phyloP scores from a whole-genome alignment of 2,329 filamentous ascomycete species.

The Diaporthe amygdali region DNA sequence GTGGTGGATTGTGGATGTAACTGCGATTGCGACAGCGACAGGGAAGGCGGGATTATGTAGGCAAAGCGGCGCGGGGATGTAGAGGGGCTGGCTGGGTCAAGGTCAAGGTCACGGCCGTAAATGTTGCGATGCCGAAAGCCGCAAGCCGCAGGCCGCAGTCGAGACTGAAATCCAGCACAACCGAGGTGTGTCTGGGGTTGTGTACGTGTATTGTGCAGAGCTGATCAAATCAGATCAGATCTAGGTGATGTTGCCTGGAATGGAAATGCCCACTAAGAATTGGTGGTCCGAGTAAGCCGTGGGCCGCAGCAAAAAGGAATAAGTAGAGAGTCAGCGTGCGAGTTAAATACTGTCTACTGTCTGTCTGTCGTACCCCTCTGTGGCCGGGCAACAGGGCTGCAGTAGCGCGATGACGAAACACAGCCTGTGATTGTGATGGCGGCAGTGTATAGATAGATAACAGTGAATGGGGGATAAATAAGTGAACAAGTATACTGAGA shows the following conservation, averaged over 20 bases:
- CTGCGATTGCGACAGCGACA: neutral
- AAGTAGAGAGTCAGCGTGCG: neutral
- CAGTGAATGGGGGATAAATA: too few relatives aligned
- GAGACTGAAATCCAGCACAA: neutral
- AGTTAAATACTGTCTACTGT: too few relatives aligned
- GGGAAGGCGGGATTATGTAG: constrained; percentile 6
- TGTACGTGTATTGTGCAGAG: neutral
- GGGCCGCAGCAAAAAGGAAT: neutral
- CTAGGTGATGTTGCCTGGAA: constrained; percentile 6
- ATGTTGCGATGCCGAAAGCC: neutral
- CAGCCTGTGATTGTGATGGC: neutral
- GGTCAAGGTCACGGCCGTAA: too few relatives aligned
- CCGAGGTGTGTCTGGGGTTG: neutral
- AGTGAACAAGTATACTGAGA: too few relatives aligned
- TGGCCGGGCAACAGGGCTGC: neutral
- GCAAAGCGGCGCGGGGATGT: neutral
- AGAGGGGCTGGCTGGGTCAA: neutral
- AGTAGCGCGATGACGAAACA: neutral
- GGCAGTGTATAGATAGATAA: too few relatives aligned
- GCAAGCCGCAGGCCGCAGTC: constrained; percentile 6
- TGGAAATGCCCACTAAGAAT: neutral
- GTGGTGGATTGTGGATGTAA: neutral
- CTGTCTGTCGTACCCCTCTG: too few relatives aligned
- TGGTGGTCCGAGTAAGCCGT: neutral
- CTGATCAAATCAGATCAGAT: neutral